Conservation (phyloP, 2,329 filamentous ascomycete species). For the Chaetomium strumarium region DNA sequence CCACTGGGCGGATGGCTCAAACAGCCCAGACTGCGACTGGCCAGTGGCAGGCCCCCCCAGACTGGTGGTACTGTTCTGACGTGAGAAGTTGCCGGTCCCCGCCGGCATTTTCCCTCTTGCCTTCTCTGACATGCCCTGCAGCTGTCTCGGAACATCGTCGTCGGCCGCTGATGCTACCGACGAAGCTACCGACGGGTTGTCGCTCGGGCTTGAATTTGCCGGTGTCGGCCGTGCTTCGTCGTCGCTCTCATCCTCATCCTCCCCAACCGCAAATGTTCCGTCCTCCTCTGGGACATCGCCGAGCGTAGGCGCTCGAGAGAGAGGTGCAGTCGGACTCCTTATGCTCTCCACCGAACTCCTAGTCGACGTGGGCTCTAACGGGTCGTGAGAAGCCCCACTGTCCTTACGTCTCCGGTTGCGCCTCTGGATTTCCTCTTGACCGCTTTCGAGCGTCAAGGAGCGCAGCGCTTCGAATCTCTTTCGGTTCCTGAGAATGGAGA, state of each 20-base stretch:
- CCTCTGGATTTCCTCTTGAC: conserved; percentile 83
- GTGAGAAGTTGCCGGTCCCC: conserved; percentile 72
- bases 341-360: conserved; percentile 63
- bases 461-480: conserved; percentile 81
- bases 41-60: conserved; percentile 58
- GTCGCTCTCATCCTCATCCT: conserved; percentile 59
- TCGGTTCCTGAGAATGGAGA: conserved; percentile 70
- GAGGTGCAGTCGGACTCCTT: conserved; percentile 53
- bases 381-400: conserved; percentile 43
- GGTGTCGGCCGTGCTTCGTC: conserved; percentile 50
- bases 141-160: conserved; percentile 73
- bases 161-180: conserved; percentile 63
- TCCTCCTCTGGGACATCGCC: conserved; percentile 72
- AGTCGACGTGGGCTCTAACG: conserved; percentile 43
- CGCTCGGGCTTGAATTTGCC: conserved; percentile 58
- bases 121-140: conserved; percentile 94
- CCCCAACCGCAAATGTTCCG: conserved; percentile 80
- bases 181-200: conserved; percentile 58
- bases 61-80: conserved; percentile 85
- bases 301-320: conserved; percentile 50
- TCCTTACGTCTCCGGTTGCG: conserved; percentile 67
- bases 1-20: conserved; percentile 77
- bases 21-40: conserved; percentile 53
- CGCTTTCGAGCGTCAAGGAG: conserved; percentile 85
- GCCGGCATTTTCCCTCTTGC: conserved; percentile 93